phyloP scores from a whole-genome alignment of 345 rosid genomes.

The Moricandia moricandioides region DNA sequence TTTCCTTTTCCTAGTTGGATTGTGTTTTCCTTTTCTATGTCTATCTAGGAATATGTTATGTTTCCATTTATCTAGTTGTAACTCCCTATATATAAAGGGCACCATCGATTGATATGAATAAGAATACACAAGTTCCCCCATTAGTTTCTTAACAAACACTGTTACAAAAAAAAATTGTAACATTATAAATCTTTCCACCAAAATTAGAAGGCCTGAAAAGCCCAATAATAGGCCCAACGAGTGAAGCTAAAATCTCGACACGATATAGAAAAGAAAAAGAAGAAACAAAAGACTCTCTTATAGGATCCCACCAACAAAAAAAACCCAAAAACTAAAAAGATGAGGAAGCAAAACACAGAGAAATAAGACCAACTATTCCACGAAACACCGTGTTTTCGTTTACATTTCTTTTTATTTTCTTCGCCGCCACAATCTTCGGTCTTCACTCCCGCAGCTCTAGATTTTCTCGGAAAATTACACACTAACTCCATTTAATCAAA shows the following conservation, averaged over 20 bases:
- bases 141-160: too few species aligned
- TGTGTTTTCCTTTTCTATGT: too few species aligned
- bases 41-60: too few species aligned
- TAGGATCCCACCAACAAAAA: conserved; percentile 1
- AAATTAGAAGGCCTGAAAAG: neutral
- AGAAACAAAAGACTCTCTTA: neutral
- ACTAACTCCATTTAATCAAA: conserved; percentile 1
- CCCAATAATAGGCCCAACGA: neutral
- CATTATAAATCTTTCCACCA: too few species aligned
- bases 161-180: too few species aligned
- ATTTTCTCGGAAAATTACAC: conserved; percentile 26
- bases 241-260: neutral
- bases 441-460: neutral
- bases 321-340: neutral
- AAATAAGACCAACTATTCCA: conserved; percentile 23
- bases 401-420: conserved; percentile 15
- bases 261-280: neutral
- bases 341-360: neutral
- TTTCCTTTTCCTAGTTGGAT: too few species aligned
- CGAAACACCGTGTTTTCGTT: conserved; percentile 61
- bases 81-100: too few species aligned
- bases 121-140: too few species aligned
- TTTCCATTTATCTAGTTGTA: too few species aligned
- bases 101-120: too few species aligned
- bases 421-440: conserved; percentile 38